Conservation (phyloP, 2,329 filamentous ascomycete species). For the Aureobasidium uvarum region DNA sequence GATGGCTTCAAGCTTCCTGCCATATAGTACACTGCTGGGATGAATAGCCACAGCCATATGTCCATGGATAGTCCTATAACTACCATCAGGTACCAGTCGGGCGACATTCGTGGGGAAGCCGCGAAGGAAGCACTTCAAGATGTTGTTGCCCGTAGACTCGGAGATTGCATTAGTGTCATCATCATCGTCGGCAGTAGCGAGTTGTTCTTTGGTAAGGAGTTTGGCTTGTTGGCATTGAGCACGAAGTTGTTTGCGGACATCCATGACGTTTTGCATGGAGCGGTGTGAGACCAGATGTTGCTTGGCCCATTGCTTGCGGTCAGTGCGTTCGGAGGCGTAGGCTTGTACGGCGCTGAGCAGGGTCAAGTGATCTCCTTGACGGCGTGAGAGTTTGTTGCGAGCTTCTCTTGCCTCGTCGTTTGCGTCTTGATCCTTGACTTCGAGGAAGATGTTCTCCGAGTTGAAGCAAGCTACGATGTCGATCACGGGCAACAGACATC, state of each 20-base stretch:
- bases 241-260: constrained; percentile 62
- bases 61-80: constrained; percentile 60
- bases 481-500: constrained; percentile 77
- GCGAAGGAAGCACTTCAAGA: constrained; percentile 58
- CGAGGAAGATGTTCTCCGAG: constrained; percentile 63
- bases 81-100: constrained; percentile 58
- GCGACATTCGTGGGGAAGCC: constrained; percentile 63
- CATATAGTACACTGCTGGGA: constrained; percentile 60
- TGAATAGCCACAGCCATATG: constrained; percentile 64
- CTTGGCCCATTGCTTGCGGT: constrained; percentile 61
- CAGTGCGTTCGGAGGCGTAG: constrained; percentile 57
- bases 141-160: constrained; percentile 49
- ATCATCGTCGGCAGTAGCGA: constrained; percentile 29
- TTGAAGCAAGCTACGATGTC: constrained; percentile 73
- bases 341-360: constrained; percentile 60
- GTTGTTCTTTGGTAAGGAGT: constrained; percentile 28
- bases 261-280: constrained; percentile 65
- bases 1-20: constrained; percentile 60
- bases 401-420: constrained; percentile 58
- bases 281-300: constrained; percentile 60
- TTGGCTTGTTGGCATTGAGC: constrained; percentile 55
- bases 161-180: constrained; percentile 31
- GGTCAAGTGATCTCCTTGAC: constrained; percentile 64
- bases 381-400: constrained; percentile 55
- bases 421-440: constrained; percentile 58